A percentile compares a stretch with the other conserved stretches of the same genome.
Evolutionary conservation across 78 protist genomes (phyloP).

Genomic region (Chrysochromulina tobinii): DNA sequence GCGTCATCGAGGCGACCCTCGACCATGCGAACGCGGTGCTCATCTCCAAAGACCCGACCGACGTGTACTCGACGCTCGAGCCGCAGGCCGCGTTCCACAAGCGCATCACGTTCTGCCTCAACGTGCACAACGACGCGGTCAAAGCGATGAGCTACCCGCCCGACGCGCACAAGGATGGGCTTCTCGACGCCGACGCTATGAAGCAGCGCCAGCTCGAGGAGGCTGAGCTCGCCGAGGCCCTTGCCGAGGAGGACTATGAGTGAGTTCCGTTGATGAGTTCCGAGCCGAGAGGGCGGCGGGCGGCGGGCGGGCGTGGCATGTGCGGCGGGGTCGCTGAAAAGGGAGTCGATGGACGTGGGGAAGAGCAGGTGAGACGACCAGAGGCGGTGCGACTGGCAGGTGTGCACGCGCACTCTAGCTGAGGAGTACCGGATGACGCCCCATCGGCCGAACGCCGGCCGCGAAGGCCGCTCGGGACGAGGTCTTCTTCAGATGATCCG

Average conservation of each 20-base stretch:
- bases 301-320: no score
- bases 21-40: constrained; percentile 77
- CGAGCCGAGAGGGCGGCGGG: no score
- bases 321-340: no score
- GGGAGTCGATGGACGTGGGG: no score
- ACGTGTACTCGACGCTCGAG: constrained; percentile 84
- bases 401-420: no score
- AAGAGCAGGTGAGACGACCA: no score
- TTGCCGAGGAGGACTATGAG: constrained; percentile 31
- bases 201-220: constrained; percentile 41
- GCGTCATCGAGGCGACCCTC: constrained; percentile 85
- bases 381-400: no score
- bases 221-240: neutral
- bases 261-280: neutral
- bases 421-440: no score
- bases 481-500: no score
- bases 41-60: constrained; percentile 56
- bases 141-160: constrained; percentile 81
- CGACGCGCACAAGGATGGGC: constrained; percentile 42
- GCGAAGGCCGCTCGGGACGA: no score
- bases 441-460: no score
- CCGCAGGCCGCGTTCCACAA: constrained; percentile 80
- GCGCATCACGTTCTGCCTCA: constrained; percentile 80
- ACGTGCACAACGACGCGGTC: constrained; percentile 86
- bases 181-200: constrained; percentile 41